Evolutionary conservation across 148 eudicot genomes (phyloP).

Genomic region (Rhododendron simsii): DNA sequence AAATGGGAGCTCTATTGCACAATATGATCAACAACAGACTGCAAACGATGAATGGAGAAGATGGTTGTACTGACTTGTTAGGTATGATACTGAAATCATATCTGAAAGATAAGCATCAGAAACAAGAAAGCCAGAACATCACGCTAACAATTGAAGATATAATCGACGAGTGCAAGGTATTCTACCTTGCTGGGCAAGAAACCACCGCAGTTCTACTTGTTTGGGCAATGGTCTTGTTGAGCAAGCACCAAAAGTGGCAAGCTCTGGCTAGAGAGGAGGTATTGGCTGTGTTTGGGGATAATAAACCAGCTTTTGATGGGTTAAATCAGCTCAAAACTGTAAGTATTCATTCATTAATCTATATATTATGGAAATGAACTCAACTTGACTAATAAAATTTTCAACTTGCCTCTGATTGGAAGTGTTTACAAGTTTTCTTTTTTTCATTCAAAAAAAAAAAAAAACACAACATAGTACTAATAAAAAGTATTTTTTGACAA

Average conservation of each 20-base stretch:
- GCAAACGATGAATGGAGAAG: background rate
- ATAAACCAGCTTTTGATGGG: background rate
- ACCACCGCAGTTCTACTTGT: background rate
- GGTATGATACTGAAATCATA: background rate
- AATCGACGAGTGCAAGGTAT: slow-evolving; percentile 6
- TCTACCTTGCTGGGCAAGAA: background rate
- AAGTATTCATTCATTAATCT: background rate
- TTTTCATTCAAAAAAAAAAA: too few relatives aligned
- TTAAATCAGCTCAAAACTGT: background rate
- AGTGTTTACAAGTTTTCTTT: too few relatives aligned
- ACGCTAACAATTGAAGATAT: background rate
- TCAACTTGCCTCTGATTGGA: too few relatives aligned
- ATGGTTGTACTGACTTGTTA: background rate
- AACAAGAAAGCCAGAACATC: background rate
- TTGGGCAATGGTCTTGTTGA: slow-evolving; percentile 23
- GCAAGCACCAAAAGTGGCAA: slow-evolving; percentile 24
- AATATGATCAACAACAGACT: slow-evolving; percentile 11
- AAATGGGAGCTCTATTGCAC: slow-evolving; percentile 6
- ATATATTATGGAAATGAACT: too few relatives aligned
- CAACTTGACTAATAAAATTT: too few relatives aligned
- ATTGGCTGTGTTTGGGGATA: background rate
- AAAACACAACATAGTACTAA: too few relatives aligned
- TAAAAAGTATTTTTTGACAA: too few relatives aligned
- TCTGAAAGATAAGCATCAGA: background rate
- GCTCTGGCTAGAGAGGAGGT: background rate